These are phyloP conservation scores for Malassezia japonica DNA, from an alignment of 1,284 basidiomycete genomes.

Conservation along the genomic window DNA sequence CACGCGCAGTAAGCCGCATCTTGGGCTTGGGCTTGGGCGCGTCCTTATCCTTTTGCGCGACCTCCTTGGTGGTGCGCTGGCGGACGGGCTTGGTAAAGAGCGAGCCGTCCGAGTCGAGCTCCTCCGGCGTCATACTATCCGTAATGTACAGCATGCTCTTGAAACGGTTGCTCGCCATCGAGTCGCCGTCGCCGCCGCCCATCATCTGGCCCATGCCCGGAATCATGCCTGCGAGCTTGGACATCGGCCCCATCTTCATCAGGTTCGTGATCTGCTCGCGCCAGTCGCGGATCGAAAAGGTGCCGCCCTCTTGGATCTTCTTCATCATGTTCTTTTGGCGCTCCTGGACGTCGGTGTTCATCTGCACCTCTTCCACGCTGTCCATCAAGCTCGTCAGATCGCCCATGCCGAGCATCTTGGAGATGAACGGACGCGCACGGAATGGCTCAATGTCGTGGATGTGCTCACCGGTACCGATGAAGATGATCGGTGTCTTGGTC, in stretches of 20 bases:
- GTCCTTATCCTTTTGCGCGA: background rate
- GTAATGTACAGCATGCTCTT: constrained; percentile 99
- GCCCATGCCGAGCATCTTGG: constrained; percentile 86
- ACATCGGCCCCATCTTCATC: constrained; percentile 97
- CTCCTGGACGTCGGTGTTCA: constrained; percentile 60
- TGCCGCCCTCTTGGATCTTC: constrained; percentile 84
- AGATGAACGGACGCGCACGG: constrained; percentile 91
- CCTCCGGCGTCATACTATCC: constrained; percentile 86
- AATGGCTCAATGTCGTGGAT: constrained; percentile 91
- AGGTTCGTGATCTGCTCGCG: constrained; percentile 92
- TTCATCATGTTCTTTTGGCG: constrained; percentile 97
- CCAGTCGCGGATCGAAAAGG: constrained; percentile 93
- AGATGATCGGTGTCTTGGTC: constrained; percentile 95
- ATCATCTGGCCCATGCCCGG: constrained; percentile 85
- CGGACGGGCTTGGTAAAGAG: constrained; percentile 33
- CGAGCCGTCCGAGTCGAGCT: constrained; percentile 90
- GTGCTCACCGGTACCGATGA: constrained; percentile 95
- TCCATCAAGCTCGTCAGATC: constrained; percentile 96
- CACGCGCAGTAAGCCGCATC: constrained; percentile 41
- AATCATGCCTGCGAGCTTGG: constrained; percentile 98
- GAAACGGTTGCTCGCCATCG: constrained; percentile 74
- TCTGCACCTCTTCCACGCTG: constrained; percentile 49
- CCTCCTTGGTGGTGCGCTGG: background rate
- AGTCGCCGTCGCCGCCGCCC: constrained; percentile 62
- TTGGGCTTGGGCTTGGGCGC: constrained; percentile 18